Evolutionary conservation across 495 filamentous ascomycete species (phyloP).

Genomic region (Amphirosellinia nigrospora): DNA sequence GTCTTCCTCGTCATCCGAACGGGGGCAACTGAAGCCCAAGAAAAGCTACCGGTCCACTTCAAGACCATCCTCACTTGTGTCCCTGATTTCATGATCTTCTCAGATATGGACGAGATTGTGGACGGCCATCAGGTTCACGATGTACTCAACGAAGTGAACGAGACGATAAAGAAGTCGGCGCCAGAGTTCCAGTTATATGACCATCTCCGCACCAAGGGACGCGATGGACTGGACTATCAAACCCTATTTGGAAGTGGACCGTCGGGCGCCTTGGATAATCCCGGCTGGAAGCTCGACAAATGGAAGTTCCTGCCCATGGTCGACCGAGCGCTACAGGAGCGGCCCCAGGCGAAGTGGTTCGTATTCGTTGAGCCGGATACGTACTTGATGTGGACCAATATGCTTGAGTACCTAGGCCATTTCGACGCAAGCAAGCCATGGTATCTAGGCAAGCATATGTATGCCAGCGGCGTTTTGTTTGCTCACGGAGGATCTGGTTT

Average conservation of each 20-base stretch:
- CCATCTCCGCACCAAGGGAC: slow-evolving; percentile 21
- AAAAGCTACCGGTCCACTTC: slow-evolving; percentile 24
- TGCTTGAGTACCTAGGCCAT: slow-evolving; percentile 28
- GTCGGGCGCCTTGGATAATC: slow-evolving; percentile 22
- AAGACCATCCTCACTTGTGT: slow-evolving; percentile 26
- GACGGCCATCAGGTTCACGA: slow-evolving; percentile 24
- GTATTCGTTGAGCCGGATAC: slow-evolving; percentile 25
- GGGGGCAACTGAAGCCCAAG: slow-evolving; percentile 24
- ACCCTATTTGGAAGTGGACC: slow-evolving; percentile 21
- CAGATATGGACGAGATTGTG: slow-evolving; percentile 27
- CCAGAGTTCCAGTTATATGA: slow-evolving; percentile 26
- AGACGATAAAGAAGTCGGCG: slow-evolving; percentile 17
- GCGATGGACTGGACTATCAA: slow-evolving; percentile 21
- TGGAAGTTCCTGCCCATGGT: slow-evolving; percentile 28
- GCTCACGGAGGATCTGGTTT: slow-evolving; percentile 59
- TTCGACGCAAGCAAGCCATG: slow-evolving; percentile 48
- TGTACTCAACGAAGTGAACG: slow-evolving; percentile 21
- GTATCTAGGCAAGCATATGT: slow-evolving; percentile 54
- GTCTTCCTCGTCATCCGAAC: slow-evolving; percentile 24
- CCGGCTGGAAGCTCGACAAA: slow-evolving; percentile 28
- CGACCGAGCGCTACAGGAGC: slow-evolving; percentile 14
- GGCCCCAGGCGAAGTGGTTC: slow-evolving; percentile 26
- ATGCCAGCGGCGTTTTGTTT: slow-evolving; percentile 41
- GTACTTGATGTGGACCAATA: slow-evolving; percentile 23
- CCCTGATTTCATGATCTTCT: slow-evolving; percentile 26